phyloP scores from a whole-genome alignment of 371 early-diverging fungal species.

The Apophysomyces ossiformis region DNA sequence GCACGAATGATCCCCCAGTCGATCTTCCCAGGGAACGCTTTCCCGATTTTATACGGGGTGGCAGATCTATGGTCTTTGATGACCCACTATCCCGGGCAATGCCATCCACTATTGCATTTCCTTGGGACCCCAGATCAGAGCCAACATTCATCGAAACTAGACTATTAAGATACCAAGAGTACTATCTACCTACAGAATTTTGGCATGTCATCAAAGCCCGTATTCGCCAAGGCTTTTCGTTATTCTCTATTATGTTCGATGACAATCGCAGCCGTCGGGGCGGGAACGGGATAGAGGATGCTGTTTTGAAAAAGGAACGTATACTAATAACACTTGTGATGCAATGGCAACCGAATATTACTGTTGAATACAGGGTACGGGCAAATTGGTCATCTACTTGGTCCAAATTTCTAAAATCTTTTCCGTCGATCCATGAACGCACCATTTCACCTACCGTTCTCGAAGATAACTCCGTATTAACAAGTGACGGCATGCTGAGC shows the following conservation, averaged over 20 bases:
- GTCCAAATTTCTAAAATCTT: constrained; percentile 18
- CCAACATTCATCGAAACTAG: constrained; percentile 80
- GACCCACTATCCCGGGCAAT: constrained; percentile 27
- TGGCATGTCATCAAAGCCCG: constrained; percentile 74
- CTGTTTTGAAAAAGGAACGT: constrained; percentile 39
- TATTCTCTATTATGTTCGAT: constrained; percentile 60
- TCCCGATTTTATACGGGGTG: constrained; percentile 15
- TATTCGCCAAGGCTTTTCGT: constrained; percentile 83
- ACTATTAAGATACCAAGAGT: constrained; percentile 79
- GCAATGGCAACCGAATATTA: constrained; percentile 88
- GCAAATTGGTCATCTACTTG: constrained; percentile 34
- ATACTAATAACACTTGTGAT: constrained; percentile 68
- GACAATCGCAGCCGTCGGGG: constrained; percentile 15
- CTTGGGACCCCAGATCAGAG: constrained; percentile 77
- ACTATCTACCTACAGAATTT: constrained; percentile 64
- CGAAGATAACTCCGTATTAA: constrained; percentile 14
- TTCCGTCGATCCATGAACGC: constrained; percentile 16
- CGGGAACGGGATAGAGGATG: constrained; percentile 17
- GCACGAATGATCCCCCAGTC: constrained; percentile 23
- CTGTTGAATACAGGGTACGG: constrained; percentile 82
- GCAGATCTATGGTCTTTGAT: constrained; percentile 27
- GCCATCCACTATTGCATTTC: constrained; percentile 61
- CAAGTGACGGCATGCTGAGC: constrained; percentile 26
- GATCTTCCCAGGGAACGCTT: constrained; percentile 63
- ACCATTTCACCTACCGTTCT: constrained; percentile 9